phyloP scores from a whole-genome alignment of 208 protist genomes.

The Acanthamoeba lugdunensis region DNA sequence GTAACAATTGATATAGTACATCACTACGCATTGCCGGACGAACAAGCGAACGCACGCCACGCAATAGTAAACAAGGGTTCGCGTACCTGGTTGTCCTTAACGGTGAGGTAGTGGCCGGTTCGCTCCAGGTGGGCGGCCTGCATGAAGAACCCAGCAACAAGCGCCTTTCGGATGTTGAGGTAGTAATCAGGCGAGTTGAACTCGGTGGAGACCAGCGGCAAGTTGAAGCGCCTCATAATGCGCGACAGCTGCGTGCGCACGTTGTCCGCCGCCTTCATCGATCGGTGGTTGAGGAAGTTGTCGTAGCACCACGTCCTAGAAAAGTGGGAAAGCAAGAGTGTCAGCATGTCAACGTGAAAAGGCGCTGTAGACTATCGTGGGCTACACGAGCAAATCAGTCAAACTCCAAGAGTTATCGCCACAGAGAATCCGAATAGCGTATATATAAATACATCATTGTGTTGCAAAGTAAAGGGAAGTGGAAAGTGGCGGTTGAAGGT shows the following conservation, averaged over 20 bases:
- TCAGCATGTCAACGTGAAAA: neutral
- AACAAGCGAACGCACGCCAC: neutral
- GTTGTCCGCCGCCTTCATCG: constrained; percentile 89
- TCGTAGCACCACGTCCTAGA: constrained; percentile 88
- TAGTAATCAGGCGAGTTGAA: constrained; percentile 88
- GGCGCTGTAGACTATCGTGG: too few relatives aligned
- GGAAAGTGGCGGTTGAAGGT: neutral
- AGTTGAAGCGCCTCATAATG: constrained; percentile 85
- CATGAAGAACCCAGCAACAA: constrained; percentile 95
- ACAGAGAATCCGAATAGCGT: constrained; percentile 25
- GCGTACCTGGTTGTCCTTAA: constrained; percentile 95
- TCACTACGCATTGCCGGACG: neutral
- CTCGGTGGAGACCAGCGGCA: constrained; percentile 85
- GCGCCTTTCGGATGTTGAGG: constrained; percentile 91
- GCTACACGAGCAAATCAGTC: neutral
- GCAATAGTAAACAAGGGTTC: neutral
- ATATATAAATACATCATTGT: constrained; percentile 6
- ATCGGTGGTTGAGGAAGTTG: constrained; percentile 91
- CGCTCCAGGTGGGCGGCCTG: constrained; percentile 93
- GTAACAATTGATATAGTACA: constrained; percentile 20
- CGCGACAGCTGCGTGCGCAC: constrained; percentile 89
- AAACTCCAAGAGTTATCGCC: constrained; percentile 8
- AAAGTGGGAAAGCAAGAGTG: neutral
- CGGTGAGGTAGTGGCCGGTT: constrained; percentile 94
- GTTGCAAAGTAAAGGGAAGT: neutral